Evolutionary conservation across 805 yeast species (phyloP), one percentile per base, ranked within the genome.

Genomic region (Myxozyma lipomycoides): DNA sequence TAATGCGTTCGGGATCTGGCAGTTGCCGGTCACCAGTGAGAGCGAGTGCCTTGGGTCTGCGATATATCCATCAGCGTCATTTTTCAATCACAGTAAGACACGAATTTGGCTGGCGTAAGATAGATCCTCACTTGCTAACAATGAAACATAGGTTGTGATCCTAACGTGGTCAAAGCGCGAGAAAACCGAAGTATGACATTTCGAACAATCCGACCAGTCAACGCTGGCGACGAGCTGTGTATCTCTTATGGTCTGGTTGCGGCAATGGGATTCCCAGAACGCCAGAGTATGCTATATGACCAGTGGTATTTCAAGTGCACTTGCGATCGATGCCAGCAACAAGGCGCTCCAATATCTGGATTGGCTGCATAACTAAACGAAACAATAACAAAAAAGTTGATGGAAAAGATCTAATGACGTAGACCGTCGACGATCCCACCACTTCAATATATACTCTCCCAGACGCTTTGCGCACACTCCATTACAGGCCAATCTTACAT

Each of bases 1-100:
- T 15, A 82, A 82, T 61, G 82, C 86, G 0, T 82, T 82, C 64
- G 87, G 87, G 1, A 78, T 81, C 21, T 81, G 86, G 84, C 78
- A 82, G 43, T 64, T 60, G 4, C 65, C 70, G 15, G 56, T 67
- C 1, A 65, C 58, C 4, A 67, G 63, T 2, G 69, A 69, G 1
- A 59, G 65, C 9, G 84, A 78, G 52, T 80, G 76, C 56, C 70
- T 81, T 45, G 88, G 88, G 0, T 79, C 79, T 55, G 74, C 78
- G 35, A 72, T 82, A 2, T 78, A 72, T 51, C 84, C 86, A 0
- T 73, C 76, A 25, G 86, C 83, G 0, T 82, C 87, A 2, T 82
- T 70, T 58, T 82, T 82, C 72, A 82, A 82, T 61, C 87, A 82
- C 62, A 78, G 58, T 54, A 40, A 19, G 59, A 43, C 32, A n/a